These are phyloP conservation scores for Ceratobasidium sp. DNA, from an alignment of 1,284 basidiomycete genomes.

Conservation along the genomic window DNA sequence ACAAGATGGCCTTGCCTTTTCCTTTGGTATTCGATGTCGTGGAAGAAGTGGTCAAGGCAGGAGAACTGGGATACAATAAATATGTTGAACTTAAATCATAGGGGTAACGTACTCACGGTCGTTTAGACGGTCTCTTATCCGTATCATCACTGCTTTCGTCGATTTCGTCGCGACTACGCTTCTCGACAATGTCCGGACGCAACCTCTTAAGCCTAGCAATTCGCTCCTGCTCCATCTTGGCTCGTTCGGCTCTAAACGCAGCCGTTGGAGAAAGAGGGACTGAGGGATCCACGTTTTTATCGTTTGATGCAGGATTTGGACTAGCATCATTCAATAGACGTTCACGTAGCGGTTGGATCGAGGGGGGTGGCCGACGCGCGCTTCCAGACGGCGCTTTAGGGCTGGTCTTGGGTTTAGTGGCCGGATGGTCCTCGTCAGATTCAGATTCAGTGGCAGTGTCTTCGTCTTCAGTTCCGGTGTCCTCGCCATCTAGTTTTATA, in stretches of 20 bases:
- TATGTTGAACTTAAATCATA: slow-evolving; percentile 49
- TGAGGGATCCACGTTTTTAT: too few relatives aligned
- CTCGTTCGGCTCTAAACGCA: slow-evolving; percentile 72
- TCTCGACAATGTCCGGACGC: slow-evolving; percentile 45
- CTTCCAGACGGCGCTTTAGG: background rate
- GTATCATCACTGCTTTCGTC: slow-evolving; percentile 57
- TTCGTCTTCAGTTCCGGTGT: slow-evolving; percentile 21
- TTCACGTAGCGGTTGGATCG: background rate
- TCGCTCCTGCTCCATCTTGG: slow-evolving; percentile 76
- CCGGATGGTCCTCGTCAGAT: slow-evolving; percentile 15
- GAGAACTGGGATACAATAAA: slow-evolving; percentile 37
- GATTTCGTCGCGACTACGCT: slow-evolving; percentile 49
- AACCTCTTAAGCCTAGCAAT: slow-evolving; percentile 73
- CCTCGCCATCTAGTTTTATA: slow-evolving; percentile 1
- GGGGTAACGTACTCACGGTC: slow-evolving; percentile 63
- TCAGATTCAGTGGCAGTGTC: slow-evolving; percentile 15
- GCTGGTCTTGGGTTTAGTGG: background rate
- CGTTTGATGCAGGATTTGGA: background rate
- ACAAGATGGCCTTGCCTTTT: slow-evolving; percentile 12
- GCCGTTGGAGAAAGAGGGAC: slow-evolving; percentile 25
- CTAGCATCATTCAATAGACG: too few relatives aligned
- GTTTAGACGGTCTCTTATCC: slow-evolving; percentile 66
- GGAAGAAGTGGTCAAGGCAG: slow-evolving; percentile 3
- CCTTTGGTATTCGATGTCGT: slow-evolving; percentile 48
- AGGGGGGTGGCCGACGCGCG: background rate